Conservation (phyloP, 306 rosid genomes). For the Casuarina cunninghamiana region DNA sequence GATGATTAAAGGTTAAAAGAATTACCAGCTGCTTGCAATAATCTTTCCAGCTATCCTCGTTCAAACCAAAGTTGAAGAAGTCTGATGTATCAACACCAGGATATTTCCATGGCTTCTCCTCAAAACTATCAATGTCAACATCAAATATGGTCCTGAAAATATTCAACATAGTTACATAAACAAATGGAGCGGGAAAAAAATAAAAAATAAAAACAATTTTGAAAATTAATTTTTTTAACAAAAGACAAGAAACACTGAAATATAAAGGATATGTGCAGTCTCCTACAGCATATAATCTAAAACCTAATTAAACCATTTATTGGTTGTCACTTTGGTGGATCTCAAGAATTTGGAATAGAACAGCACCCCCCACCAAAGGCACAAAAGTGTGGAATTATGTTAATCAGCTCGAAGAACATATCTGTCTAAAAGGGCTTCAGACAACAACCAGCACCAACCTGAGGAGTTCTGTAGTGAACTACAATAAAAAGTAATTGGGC, state of each 20-base stretch:
- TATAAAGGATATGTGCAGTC: neutral
- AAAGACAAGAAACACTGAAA: neutral
- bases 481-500: neutral
- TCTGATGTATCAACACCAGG: constrained; percentile 75
- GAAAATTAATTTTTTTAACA: constrained; percentile 10
- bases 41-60: constrained; percentile 95
- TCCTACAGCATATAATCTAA: neutral
- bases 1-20: constrained; percentile 11
- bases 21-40: constrained; percentile 98
- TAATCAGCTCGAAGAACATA: neutral
- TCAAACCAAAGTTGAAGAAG: constrained; percentile 91
- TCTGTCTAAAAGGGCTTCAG: neutral
- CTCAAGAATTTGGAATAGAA: neutral
- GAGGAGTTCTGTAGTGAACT: neutral
- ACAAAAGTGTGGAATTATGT: neutral
- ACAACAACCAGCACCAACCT: neutral
- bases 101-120: constrained; percentile 95
- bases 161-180: constrained; percentile 30
- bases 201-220: neutral
- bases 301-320: neutral
- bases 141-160: constrained; percentile 91
- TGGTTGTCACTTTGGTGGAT: neutral
- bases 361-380: neutral
- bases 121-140: constrained; percentile 83
- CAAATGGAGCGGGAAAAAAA: neutral